Evolutionary conservation across 345 rosid species (phyloP), one percentile per base, ranked within the genome.

Genomic region (Eucalyptus coolabah): DNA sequence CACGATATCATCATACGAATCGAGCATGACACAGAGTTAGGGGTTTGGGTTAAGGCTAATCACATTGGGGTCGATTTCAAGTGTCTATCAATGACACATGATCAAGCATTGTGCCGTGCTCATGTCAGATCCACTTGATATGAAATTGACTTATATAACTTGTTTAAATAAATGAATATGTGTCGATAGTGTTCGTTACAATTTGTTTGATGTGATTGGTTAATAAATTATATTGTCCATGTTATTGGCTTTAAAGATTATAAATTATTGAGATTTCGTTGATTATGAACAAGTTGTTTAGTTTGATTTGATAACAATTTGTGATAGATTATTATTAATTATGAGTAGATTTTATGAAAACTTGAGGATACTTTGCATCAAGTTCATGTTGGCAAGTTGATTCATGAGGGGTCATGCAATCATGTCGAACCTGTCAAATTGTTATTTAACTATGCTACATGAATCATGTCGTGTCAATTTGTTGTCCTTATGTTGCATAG

Each of bases 131-230:
- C 15, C 47, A 6, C 47, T 77, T 0, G 9, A 40, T 44, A 77
- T 24, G 28, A 77, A 40, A 77, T 37, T 19, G 83, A 37, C 45
- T 2, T 44, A 2, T 37, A 37, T 77, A 40, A 37, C 3, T 6
- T 5, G 28, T 77, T 12, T 77, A 23, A 77, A 77, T 40, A 21
- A 23, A 77, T 9, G 3, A 4, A 13, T 77, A 1, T 0, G 5
- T 21, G 15, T 77, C 16, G 15, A 21, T 0, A 12, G 5, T 24
- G 13, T 4, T 13, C 0, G 0, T 65, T n/a, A 4, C 18, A n/a
- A 65, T 34, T 65, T n/a, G 2, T 16, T 65, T n/a, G 77, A n/a
- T 18, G 18, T n/a, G 77, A 65, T 16, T 15, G 40, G 3, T 65
- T 6, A n/a, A 65, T 3, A n/a, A 10, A 65, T 32, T n/a, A n/a